Evolutionary conservation across 148 eudicot genomes (phyloP).

Genomic region (Mesembryanthemum crystallinum): DNA sequence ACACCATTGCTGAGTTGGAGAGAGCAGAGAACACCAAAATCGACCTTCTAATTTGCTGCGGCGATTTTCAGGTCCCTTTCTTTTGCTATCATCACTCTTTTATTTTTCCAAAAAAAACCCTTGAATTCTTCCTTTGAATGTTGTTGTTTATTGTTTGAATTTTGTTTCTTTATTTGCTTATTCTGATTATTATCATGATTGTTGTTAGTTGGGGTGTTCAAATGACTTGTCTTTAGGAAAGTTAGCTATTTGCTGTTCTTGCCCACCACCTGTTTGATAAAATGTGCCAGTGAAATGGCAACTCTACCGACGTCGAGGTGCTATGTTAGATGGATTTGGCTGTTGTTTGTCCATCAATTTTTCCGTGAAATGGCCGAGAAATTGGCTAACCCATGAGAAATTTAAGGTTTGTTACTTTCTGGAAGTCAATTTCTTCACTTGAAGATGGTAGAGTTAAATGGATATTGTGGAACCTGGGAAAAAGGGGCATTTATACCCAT

Average conservation of each 20-base stretch:
- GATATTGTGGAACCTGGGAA: not conserved
- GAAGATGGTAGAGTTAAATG: not conserved
- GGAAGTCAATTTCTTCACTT: not conserved
- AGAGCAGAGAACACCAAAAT: slow-evolving; percentile 67
- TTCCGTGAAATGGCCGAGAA: not conserved
- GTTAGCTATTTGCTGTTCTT: not conserved
- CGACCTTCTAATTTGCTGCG: slow-evolving; percentile 92
- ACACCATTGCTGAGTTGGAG: slow-evolving; percentile 74
- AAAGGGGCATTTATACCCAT: not conserved
- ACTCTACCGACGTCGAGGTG: not conserved
- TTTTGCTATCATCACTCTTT: not conserved
- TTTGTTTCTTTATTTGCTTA: not conserved
- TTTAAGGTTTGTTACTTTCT: not conserved
- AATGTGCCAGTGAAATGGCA: not conserved
- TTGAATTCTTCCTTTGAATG: not conserved
- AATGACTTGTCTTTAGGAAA: not conserved
- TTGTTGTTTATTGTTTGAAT: not conserved
- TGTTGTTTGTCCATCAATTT: not conserved
- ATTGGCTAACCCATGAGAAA: not conserved
- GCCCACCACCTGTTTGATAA: not conserved
- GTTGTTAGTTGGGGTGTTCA: not conserved
- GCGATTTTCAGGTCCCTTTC: slow-evolving; percentile 84
- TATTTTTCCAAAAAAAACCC: no score
- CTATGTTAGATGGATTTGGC: not conserved
- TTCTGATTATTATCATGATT: not conserved